A percentile compares a stretch with the other conserved stretches of the same genome.
These are phyloP conservation scores for Monilinia fructigena DNA, from an alignment of 2,329 filamentous ascomycete genomes.

Conservation along the genomic window DNA sequence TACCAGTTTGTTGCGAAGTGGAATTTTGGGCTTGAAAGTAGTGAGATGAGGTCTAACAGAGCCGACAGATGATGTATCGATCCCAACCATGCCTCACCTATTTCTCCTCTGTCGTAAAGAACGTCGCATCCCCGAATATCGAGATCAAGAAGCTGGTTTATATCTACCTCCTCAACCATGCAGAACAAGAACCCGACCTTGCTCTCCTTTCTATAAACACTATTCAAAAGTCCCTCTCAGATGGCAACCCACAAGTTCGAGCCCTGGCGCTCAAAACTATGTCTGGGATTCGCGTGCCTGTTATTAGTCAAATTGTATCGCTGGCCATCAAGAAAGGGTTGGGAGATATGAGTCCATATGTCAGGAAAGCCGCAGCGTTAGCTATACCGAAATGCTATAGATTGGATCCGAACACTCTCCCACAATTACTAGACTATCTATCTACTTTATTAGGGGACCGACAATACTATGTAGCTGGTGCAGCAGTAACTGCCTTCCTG, in stretches of 20 bases:
- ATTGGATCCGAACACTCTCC: slow-evolving; percentile 80
- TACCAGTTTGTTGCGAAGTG: background rate
- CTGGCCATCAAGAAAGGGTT: slow-evolving; percentile 92
- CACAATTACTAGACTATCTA: slow-evolving; percentile 82
- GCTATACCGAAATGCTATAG: slow-evolving; percentile 95
- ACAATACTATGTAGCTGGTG: slow-evolving; percentile 95
- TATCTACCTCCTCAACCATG: slow-evolving; percentile 95
- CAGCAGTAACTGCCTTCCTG: slow-evolving; percentile 84
- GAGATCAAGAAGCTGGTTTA: slow-evolving; percentile 98
- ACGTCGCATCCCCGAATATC: slow-evolving; percentile 88
- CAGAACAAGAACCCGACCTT: slow-evolving; percentile 92
- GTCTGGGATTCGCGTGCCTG: slow-evolving; percentile 94
- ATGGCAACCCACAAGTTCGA: slow-evolving; percentile 84
- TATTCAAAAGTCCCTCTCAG: slow-evolving; percentile 95
- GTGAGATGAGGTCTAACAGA: slow-evolving; percentile 21
- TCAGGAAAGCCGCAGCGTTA: slow-evolving; percentile 87
- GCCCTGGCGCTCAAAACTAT: slow-evolving; percentile 93
- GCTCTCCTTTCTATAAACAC: slow-evolving; percentile 97
- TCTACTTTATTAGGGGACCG: slow-evolving; percentile 78
- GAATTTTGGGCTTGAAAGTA: background rate
- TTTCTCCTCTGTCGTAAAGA: slow-evolving; percentile 98
- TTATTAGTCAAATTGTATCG: slow-evolving; percentile 96
- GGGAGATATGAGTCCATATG: slow-evolving; percentile 90
- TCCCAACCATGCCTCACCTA: slow-evolving; percentile 84
- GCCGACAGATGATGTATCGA: slow-evolving; percentile 86